phyloP scores from a whole-genome alignment of 108 stramenopile genomes.

The Cyclotella atomus region DNA sequence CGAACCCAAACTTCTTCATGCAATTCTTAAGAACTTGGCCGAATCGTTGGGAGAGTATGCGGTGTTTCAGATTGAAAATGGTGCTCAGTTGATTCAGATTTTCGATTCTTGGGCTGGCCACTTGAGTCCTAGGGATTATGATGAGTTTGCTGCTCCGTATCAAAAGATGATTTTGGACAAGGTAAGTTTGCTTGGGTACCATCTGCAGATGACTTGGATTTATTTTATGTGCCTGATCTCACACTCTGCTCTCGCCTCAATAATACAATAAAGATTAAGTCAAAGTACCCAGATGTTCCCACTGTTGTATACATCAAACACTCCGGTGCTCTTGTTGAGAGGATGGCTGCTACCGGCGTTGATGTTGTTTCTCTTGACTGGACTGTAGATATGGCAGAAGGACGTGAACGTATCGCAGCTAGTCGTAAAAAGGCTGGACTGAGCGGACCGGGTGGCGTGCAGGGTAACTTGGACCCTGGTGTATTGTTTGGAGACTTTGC shows the following conservation, averaged over 20 bases:
- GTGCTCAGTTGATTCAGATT: slow-evolving; percentile 98
- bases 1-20: slow-evolving; percentile 89
- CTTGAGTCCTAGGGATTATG: slow-evolving; percentile 91
- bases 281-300: slow-evolving; percentile 89
- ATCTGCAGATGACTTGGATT: no score
- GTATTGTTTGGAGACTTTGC: slow-evolving; percentile 90
- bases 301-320: slow-evolving; percentile 96
- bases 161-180: slow-evolving; percentile 92
- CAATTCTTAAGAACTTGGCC: slow-evolving; percentile 89
- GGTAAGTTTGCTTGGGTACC: slow-evolving; percentile 48
- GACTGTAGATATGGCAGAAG: slow-evolving; percentile 97
- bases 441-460: slow-evolving; percentile 78
- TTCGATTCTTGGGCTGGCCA: slow-evolving; percentile 99
- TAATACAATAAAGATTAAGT: slow-evolving; percentile 65
- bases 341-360: slow-evolving; percentile 94
- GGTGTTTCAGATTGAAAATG: slow-evolving; percentile 93
- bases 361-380: slow-evolving; percentile 97
- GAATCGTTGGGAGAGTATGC: slow-evolving; percentile 94
- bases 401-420: slow-evolving; percentile 79
- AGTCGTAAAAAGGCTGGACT: slow-evolving; percentile 75
- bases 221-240: not conserved
- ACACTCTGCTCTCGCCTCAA: not conserved
- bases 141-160: slow-evolving; percentile 96
- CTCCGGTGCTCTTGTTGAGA: slow-evolving; percentile 85
- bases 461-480: slow-evolving; percentile 97